Percentiles rank a stretch among this genome's conserved stretches.
Evolutionary conservation across 257 asterid species (phyloP).

Genomic region (Solanum pinnatisectum): DNA sequence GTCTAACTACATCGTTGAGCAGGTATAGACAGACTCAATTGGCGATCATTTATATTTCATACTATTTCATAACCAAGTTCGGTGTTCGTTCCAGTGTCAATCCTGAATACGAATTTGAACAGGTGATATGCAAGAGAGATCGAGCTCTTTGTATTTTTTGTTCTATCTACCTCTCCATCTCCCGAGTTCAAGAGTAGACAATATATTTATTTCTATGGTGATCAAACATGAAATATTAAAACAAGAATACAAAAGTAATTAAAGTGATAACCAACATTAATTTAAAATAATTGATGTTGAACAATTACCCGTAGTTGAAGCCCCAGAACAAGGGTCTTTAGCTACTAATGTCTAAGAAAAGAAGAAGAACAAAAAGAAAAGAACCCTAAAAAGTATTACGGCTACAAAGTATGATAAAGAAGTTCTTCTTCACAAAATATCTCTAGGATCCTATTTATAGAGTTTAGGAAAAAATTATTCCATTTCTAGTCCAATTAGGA

Average conservation of each 20-base stretch:
- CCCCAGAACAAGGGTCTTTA: neutral
- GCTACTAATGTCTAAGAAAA: neutral
- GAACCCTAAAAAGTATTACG: too few relatives aligned
- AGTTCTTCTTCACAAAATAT: neutral
- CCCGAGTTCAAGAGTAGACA: neutral
- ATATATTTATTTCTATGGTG: neutral
- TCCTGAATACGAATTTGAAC: neutral
- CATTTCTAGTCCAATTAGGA: neutral
- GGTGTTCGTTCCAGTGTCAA: accelerated
- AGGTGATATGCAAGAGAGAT: neutral
- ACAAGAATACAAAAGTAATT: neutral
- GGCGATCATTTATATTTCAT: neutral
- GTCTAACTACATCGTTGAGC: neutral
- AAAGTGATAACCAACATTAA: neutral
- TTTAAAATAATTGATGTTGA: too few relatives aligned
- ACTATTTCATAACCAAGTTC: too few relatives aligned
- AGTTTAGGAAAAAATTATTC: neutral
- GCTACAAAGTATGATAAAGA: neutral
- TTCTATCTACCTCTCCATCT: too few relatives aligned
- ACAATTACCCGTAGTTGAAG: too few relatives aligned
- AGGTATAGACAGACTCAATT: neutral
- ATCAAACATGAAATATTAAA: neutral
- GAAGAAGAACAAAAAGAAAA: too few relatives aligned
- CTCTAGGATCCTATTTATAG: neutral
- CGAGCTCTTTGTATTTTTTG: neutral